Conservation (phyloP, 129 eudicot genomes). For the Flaveria linearis region DNA sequence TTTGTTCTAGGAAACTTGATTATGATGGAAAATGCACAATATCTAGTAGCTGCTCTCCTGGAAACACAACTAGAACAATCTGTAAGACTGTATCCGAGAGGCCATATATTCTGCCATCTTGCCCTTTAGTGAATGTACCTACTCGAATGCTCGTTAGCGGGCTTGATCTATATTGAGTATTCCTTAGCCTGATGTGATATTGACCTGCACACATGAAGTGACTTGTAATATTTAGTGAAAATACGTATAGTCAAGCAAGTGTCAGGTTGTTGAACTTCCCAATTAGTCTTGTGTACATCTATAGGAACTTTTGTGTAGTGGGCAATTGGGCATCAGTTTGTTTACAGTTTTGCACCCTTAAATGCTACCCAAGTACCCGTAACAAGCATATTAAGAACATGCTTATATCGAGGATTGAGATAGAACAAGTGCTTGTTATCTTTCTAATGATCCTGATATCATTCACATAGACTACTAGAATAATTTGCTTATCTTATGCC, state of each 20-base stretch:
- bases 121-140: background rate
- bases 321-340: background rate
- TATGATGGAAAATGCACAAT: background rate
- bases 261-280: background rate
- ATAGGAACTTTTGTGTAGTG: background rate
- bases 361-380: background rate
- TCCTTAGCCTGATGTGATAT: background rate
- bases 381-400: background rate
- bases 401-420: background rate
- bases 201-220: background rate
- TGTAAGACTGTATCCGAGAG: too few relatives aligned
- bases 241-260: background rate
- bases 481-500: background rate
- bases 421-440: background rate
- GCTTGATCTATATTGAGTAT: background rate
- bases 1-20: background rate
- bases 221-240: background rate
- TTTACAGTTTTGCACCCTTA: background rate
- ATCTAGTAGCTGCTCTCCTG: background rate
- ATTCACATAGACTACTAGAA: background rate
- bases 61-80: too few relatives aligned
- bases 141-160: background rate
- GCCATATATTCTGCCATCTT: background rate
- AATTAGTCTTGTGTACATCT: background rate
- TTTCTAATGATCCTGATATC: background rate